Percentiles rank a stretch among this genome's conserved stretches.
Evolutionary conservation across 306 rosid species (phyloP).

Genomic region (Alnus rubra): DNA sequence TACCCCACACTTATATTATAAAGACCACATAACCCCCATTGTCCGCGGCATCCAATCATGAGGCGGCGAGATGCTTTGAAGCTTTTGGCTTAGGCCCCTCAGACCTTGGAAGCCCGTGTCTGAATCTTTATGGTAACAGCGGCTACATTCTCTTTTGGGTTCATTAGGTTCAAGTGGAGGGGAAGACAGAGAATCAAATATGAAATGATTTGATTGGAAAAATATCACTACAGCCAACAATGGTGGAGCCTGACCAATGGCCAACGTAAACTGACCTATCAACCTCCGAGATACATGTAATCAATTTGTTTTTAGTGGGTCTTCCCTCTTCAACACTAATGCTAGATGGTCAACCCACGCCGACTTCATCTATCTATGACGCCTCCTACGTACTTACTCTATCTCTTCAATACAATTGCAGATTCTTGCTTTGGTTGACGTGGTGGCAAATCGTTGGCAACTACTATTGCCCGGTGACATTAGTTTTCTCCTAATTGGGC

Average conservation of each 20-base stretch:
- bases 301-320: background rate
- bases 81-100: background rate
- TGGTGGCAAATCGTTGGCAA: no score
- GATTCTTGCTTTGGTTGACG: no score
- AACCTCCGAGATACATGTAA: background rate
- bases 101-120: background rate
- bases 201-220: no score
- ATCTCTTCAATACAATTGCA: no score
- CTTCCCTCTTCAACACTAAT: background rate
- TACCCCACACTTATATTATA: background rate
- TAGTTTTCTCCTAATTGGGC: no score
- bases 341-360: no score
- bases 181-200: background rate
- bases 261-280: background rate
- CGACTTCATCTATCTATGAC: background rate
- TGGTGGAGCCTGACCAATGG: background rate
- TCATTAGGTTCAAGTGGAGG: background rate
- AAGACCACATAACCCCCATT: background rate
- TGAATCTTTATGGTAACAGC: background rate
- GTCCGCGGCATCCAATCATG: background rate
- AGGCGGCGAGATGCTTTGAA: background rate
- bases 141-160: conserved; percentile 15
- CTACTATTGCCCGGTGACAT: no score
- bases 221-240: background rate
- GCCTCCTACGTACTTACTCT: no score